A percentile compares a stretch with the other conserved stretches of the same genome.
These are phyloP conservation scores for Arabidopsis suecica DNA, from an alignment of 345 rosid genomes.

Conservation along the genomic window DNA sequence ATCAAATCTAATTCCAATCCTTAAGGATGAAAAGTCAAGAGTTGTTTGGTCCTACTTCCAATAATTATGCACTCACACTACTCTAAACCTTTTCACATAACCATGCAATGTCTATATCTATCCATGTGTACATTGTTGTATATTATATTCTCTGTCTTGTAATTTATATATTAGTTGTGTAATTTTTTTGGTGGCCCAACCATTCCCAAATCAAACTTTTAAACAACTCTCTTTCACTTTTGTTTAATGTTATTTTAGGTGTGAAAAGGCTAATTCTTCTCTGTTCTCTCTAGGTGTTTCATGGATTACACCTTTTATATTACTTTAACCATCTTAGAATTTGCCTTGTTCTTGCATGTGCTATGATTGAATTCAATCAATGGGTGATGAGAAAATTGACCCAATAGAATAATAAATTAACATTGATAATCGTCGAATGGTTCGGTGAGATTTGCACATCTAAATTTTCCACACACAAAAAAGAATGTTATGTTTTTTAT, in stretches of 20 bases:
- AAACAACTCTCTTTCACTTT: slow-evolving; percentile 43
- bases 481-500: slow-evolving; percentile 9
- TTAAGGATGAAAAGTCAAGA: slow-evolving; percentile 54
- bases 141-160: not conserved
- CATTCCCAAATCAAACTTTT: slow-evolving; percentile 42
- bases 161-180: slow-evolving; percentile 5
- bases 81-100: slow-evolving; percentile 33
- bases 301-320: slow-evolving; percentile 38
- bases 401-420: not conserved
- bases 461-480: not conserved
- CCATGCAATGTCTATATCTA: slow-evolving; percentile 34
- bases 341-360: slow-evolving; percentile 35
- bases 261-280: slow-evolving; percentile 42
- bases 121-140: slow-evolving; percentile 15
- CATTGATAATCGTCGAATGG: slow-evolving; percentile 25
- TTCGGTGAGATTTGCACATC: slow-evolving; percentile 38
- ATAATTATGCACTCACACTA: slow-evolving; percentile 45
- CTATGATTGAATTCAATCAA: slow-evolving; percentile 36
- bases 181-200: slow-evolving; percentile 14
- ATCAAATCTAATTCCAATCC: slow-evolving; percentile 42
- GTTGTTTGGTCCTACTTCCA: slow-evolving; percentile 50
- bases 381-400: slow-evolving; percentile 21
- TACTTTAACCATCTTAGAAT: slow-evolving; percentile 25
- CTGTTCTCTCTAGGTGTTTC: slow-evolving; percentile 44
- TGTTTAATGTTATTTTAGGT: slow-evolving; percentile 22